These are phyloP conservation scores for Aspergillus quadricinctus DNA, from an alignment of 2,329 filamentous ascomycete species.

Conservation along the genomic window DNA sequence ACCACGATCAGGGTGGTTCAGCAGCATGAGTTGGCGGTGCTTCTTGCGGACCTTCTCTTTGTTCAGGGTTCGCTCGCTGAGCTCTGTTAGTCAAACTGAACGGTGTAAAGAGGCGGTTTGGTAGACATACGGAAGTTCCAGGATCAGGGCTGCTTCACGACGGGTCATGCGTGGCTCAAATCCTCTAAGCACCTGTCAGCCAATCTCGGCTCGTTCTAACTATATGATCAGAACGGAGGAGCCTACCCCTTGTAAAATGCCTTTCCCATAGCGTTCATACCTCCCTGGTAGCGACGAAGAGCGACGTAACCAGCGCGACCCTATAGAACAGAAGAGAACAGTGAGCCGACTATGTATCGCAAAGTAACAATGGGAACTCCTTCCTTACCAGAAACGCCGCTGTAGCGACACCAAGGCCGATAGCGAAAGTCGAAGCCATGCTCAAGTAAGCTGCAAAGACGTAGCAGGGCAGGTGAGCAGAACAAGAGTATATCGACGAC, in stretches of 20 bases:
- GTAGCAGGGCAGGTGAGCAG: slow-evolving; percentile 3
- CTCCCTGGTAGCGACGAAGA: slow-evolving; percentile 68
- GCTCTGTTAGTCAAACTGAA: slow-evolving; percentile 7
- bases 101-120: background rate
- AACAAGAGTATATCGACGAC: slow-evolving; percentile 7
- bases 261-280: slow-evolving; percentile 73
- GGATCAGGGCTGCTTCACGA: slow-evolving; percentile 83
- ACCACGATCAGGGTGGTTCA: slow-evolving; percentile 96
- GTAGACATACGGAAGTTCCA: slow-evolving; percentile 73
- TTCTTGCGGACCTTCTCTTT: slow-evolving; percentile 95
- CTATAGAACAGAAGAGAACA: slow-evolving; percentile 44
- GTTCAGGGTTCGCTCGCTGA: slow-evolving; percentile 76
- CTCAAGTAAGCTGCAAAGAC: background rate
- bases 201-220: background rate
- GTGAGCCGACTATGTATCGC: slow-evolving; percentile 3
- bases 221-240: background rate
- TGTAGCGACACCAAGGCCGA: slow-evolving; percentile 45
- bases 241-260: slow-evolving; percentile 83
- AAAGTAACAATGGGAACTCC: background rate
- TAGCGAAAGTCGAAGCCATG: slow-evolving; percentile 42
- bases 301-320: slow-evolving; percentile 90
- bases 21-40: slow-evolving; percentile 90
- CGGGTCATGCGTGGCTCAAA: slow-evolving; percentile 94
- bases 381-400: slow-evolving; percentile 74
- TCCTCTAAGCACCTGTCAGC: slow-evolving; percentile 46